Base-by-base conservation (phyloP, 2,329 filamentous ascomycete genomes). In the Fusarium cyanostomum region DNA sequence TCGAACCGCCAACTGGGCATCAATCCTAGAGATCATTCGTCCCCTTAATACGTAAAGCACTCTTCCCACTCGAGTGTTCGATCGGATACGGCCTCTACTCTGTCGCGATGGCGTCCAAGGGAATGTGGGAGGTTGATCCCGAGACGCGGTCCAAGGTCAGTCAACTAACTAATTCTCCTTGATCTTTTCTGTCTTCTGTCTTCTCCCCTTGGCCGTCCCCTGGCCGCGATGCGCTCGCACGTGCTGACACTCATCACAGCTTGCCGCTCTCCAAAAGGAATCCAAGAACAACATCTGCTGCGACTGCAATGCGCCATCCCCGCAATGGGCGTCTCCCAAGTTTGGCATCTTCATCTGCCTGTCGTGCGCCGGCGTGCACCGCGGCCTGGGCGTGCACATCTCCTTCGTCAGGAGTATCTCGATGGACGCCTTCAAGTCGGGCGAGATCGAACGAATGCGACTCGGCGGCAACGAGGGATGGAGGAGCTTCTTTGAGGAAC, bases 301-400 rank as follows among this genome's bases (percentile, higher is more conserved):
- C 81, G 95, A 99, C 81, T 99, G 95, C 83, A 89, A 89, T 75
- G 94, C 95, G 39, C 94, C 95, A 18, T 96, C 92, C 71, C 95
- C 95, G 63, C 95, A 99, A 90, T 99, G 95, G 95, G 94, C 95
- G 69, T 85, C 93, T 33, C 95, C 95, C 66, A 99, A 99, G 79
- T 96, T 99, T 75, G 94, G 94, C 74, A 92, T 97, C 77, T 99
- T 99, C 82, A 97, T 99, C 84, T 99, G 95, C 79, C 88, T 99
- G 49, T 92, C 90, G 64, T 99, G 95, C 82, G 94, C 94, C 30
- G 95, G 95, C 70, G 92, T 95, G 50, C 95, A 99, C 80, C 91
- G 95, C 64, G 93, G 93, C 4, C 87, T 99, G 27, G 95, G 95
- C 61, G 95, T 99, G 31, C 95, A 99, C 82, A 97, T 99, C 77